Evolutionary conservation across 2,329 filamentous ascomycete genomes (phyloP), one percentile per base, ranked within the genome.

Genomic region (Diplodia sapinea): DNA sequence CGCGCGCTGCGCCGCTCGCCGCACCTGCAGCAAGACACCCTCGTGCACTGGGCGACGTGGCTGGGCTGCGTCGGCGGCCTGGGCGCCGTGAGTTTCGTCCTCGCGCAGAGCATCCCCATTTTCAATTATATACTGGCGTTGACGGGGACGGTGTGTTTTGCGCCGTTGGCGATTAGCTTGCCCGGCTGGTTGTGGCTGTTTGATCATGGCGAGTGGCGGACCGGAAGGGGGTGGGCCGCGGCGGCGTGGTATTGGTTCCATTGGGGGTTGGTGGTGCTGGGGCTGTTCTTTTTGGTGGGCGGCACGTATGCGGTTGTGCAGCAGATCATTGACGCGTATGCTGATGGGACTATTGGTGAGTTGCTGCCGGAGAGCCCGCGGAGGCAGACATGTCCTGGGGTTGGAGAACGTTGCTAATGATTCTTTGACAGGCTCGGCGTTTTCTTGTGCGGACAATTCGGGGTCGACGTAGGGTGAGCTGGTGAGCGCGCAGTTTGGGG

Each of bases 111-210:
- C 3, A 83, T 86, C 33, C 84, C 84, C 1, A 82, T 85, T 26
- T 86, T 86, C 75, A 84, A 82, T 68, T 85, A 86, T 66, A 73
- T 86, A 12, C 80, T 86, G 33, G 83, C 82, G 2, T 71, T 86
- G 12, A 81, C 83, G 2, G 84, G 83, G 3, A 80, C 79, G 31
- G 67, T 86, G 13, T 84, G 82, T 51, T 86, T 85, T 70, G 83
- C 84, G 36, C 84, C 83, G 0, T 69, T 87, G 56, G 82, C 81
- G 1, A 77, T 86, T 20, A 76, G 76, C 0, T 72, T 86, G 4
- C 84, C 83, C 0, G 83, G 81, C 0, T 83, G 78, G 77, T 69
- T 86, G 3, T 87, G 84, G 84, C 70, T 86, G 3, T 80, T 83
- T 70, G 84, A 85, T 66, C 80, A 85, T 68, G 70, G 72, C 7